Conservation (phyloP, 2,329 filamentous ascomycete genomes). For the Cercospora sesami region DNA sequence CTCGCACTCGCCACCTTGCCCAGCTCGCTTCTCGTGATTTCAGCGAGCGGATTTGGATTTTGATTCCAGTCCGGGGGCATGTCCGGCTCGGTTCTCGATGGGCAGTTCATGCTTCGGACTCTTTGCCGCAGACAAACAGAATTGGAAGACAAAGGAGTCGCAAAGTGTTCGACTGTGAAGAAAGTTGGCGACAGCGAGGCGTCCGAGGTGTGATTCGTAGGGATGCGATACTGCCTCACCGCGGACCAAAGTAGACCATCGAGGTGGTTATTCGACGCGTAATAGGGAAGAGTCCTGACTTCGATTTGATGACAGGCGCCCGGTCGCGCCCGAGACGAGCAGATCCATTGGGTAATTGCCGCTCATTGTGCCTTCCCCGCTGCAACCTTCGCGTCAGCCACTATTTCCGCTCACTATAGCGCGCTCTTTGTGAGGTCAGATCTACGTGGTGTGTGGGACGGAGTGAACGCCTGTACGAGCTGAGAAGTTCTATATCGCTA, state of each 20-base stretch:
- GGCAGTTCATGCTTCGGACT: slow-evolving; percentile 60
- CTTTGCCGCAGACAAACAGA: slow-evolving; percentile 1
- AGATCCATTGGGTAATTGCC: slow-evolving; percentile 1
- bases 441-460: neutral
- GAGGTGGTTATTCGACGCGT: slow-evolving; percentile 3
- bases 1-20: slow-evolving; percentile 61
- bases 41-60: slow-evolving; percentile 57
- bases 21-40: slow-evolving; percentile 63
- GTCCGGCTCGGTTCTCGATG: slow-evolving; percentile 60
- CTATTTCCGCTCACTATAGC: neutral
- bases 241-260: slow-evolving; percentile 11
- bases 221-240: neutral
- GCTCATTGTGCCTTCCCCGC: slow-evolving; percentile 9
- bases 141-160: neutral
- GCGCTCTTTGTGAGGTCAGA: neutral
- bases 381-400: neutral
- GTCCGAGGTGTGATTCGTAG: neutral
- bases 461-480: neutral
- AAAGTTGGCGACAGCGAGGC: neutral
- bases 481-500: neutral
- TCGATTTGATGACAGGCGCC: slow-evolving; percentile 13
- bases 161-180: neutral
- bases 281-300: neutral
- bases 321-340: slow-evolving; percentile 12
- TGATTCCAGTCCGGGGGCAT: slow-evolving; percentile 60